Evolutionary conservation across 2,329 filamentous ascomycete genomes (phyloP).

Genomic region (Pseudocercospora ulei): DNA sequence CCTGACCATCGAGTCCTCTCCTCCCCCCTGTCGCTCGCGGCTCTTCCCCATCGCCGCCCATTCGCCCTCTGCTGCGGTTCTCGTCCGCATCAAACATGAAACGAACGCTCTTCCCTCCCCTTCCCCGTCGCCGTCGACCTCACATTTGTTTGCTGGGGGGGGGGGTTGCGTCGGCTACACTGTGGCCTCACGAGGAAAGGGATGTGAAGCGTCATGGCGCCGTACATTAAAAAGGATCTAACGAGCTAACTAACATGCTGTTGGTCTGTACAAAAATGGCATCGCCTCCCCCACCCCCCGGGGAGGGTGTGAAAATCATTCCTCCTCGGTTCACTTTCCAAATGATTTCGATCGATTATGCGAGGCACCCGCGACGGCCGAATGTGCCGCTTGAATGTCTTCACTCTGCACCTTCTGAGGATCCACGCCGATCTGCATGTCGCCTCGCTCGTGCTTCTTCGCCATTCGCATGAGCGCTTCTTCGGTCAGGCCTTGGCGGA

Average conservation of each 20-base stretch:
- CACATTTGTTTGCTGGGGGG: too few species aligned
- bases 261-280: slow-evolving; percentile 8
- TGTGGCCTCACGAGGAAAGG: too few species aligned
- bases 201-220: too few species aligned
- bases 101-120: too few species aligned
- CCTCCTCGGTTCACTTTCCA: slow-evolving; percentile 9
- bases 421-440: slow-evolving; percentile 19
- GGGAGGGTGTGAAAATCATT: slow-evolving; percentile 3
- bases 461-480: slow-evolving; percentile 49
- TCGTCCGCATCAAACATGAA: too few species aligned
- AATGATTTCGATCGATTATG: slow-evolving; percentile 9
- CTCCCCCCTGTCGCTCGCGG: too few species aligned
- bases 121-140: too few species aligned
- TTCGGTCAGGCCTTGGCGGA: slow-evolving; percentile 63
- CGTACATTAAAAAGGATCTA: slow-evolving; percentile 8
- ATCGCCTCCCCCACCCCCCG: not conserved
- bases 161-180: too few species aligned
- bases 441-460: slow-evolving; percentile 22
- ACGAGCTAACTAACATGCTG: slow-evolving; percentile 3
- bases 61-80: too few species aligned
- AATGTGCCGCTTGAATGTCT: slow-evolving; percentile 17
- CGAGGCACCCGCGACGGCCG: slow-evolving; percentile 2
- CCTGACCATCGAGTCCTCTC: too few species aligned
- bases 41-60: too few species aligned
- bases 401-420: slow-evolving; percentile 16